Percentiles rank a stretch among this genome's conserved stretches.
phyloP scores from a whole-genome alignment of 805 yeast genomes.

The Scheffersomyces coipomensis region DNA sequence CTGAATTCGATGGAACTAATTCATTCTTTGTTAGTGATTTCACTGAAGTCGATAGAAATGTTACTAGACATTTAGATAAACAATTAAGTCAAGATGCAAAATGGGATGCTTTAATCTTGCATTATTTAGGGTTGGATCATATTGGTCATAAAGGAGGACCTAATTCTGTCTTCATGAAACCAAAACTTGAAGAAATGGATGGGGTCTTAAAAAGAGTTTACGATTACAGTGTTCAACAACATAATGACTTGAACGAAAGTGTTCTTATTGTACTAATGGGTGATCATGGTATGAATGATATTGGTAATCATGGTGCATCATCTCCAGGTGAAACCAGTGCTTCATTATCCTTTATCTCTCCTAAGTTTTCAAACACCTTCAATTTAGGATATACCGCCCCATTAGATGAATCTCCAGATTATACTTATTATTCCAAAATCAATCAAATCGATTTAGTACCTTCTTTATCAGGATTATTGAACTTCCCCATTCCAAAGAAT shows the following conservation, averaged over 20 bases:
- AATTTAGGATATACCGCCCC: constrained; percentile 33
- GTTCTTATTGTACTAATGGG: constrained; percentile 80
- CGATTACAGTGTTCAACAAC: constrained; percentile 12
- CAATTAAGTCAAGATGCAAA: constrained; percentile 45
- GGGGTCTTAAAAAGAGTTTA: constrained; percentile 54
- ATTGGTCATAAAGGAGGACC: constrained; percentile 99
- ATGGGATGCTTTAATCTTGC: constrained; percentile 89
- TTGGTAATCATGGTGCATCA: constrained; percentile 97
- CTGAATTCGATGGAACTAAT: constrained; percentile 76
- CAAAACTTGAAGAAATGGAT: constrained; percentile 88
- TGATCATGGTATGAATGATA: constrained; percentile 95
- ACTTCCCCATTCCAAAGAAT: constrained; percentile 68
- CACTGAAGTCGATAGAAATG: constrained; percentile 90
- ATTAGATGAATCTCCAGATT: constrained; percentile 39
- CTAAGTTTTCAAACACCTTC: constrained; percentile 39
- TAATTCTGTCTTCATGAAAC: constrained; percentile 70
- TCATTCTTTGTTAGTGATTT: constrained; percentile 95
- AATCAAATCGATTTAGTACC: constrained; percentile 77
- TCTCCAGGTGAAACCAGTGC: constrained; percentile 90
- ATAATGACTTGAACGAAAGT: constrained; percentile 14
- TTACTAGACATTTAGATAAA: constrained; percentile 75
- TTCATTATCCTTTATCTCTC: constrained; percentile 69
- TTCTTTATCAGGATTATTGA: constrained; percentile 57
- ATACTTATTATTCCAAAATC: constrained; percentile 49
- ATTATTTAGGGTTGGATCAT: constrained; percentile 92